Evolutionary conservation across 352 stramenopile genomes (phyloP).

Genomic region (Salisapilia sapeloensis): DNA sequence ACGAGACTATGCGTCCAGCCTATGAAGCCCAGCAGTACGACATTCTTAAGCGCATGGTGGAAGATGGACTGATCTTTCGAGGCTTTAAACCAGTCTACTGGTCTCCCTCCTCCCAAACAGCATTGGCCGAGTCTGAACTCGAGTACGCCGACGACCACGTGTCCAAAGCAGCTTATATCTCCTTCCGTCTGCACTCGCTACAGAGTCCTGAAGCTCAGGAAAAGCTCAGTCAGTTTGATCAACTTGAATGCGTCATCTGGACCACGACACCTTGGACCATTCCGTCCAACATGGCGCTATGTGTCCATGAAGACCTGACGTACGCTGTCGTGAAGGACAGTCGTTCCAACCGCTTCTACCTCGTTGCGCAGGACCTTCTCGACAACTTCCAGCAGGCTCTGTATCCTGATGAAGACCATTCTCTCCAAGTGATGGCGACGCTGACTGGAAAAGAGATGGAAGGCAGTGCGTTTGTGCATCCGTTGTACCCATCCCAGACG

Average conservation of each 20-base stretch:
- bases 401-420: conserved; percentile 2
- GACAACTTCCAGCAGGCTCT: conserved; percentile 16
- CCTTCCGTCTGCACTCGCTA: conserved; percentile 45
- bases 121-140: conserved; percentile 96
- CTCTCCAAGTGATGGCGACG: conserved; percentile 38
- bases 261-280: conserved; percentile 99
- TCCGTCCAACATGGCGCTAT: conserved; percentile 94
- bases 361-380: conserved; percentile 41
- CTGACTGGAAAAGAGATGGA: conserved; percentile 31
- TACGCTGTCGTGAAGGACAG: conserved; percentile 83
- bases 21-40: conserved; percentile 96
- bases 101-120: conserved; percentile 93
- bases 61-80: conserved; percentile 91
- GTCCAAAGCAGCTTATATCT: conserved; percentile 91
- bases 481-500: conserved; percentile 66
- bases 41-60: conserved; percentile 95
- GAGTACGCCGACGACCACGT: conserved; percentile 96
- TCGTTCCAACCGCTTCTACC: conserved; percentile 18
- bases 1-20: conserved; percentile 88
- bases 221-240: conserved; percentile 19
- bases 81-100: conserved; percentile 98
- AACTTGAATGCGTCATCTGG: conserved; percentile 83
- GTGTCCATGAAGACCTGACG: conserved; percentile 86
- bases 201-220: conserved; percentile 2
- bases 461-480: conserved; percentile 75